Base-by-base conservation (phyloP, 1,284 basidiomycete genomes). In the Quambalaria eucalypti region DNA sequence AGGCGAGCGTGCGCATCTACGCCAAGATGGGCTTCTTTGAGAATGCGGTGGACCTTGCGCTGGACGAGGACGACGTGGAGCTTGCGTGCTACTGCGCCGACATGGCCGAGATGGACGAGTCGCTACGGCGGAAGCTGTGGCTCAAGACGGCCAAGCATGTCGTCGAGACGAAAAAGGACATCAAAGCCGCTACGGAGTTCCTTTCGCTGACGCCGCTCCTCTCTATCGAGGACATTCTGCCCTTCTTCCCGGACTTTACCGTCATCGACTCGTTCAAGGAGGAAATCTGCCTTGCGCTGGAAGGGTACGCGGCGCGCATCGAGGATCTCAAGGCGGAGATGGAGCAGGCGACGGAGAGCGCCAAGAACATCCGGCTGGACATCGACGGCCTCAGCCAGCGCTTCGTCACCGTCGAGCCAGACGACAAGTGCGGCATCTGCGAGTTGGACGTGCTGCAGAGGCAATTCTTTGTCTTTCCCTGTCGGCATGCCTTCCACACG, bases 181-280 rank as follows among this genome's bases (percentile, higher is more conserved):
- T 98, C 78, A 95, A 96, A 79, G 85, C 88, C 51, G 95, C 93
- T 16, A 97, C 98, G 89, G 84, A 82, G 31, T 97, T 98, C 79
- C 80, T 98, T 61, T 89, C 95, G 69, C 87, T 88, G 57, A 95
- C 93, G 0, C 87, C 91, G 68, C 78, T 97, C 28, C 84, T 99
- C 71, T 93, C 96, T 77, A 93, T 99, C 63, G 95, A 99, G 76
- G 95, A 99, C 73, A 93, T 98, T 52, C 79, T 99, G 25, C 95
- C 95, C 2, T 98, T 97, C 84, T 98, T 99, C 84, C 93, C 95
- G 2, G 93, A 98, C 78, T 99, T 99, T 77, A 90, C 93, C 12
- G 90, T 98, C 61, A 97, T 99, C 66, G 95, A 98, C 76, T 92
- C 97, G 74, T 98, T 98, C 82, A 98, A 98, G 77, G 88, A 93